Conservation (phyloP, 306 rosid genomes). For the Prunus mume region DNA sequence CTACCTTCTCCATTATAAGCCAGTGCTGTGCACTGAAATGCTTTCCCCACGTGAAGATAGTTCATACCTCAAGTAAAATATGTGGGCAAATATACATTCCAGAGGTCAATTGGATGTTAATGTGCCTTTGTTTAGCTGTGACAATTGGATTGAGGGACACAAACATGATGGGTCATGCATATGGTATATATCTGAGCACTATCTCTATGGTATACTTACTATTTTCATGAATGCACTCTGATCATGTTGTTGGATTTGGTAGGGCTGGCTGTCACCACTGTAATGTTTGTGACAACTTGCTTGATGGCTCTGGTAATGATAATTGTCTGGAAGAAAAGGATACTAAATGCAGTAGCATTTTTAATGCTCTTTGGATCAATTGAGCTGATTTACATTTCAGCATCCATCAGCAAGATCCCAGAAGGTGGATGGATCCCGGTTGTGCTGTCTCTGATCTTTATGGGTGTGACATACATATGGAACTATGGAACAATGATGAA, state of each 20-base stretch:
- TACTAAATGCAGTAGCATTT: constrained; percentile 40
- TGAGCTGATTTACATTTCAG: constrained; percentile 60
- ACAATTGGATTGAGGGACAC: constrained; percentile 66
- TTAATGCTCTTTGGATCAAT: constrained; percentile 56
- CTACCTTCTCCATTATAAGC: constrained; percentile 67
- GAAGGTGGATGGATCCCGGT: constrained; percentile 72
- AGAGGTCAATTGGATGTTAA: constrained; percentile 71
- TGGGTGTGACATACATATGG: constrained; percentile 59
- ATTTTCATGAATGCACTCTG: constrained; percentile 6
- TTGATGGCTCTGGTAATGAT: constrained; percentile 66
- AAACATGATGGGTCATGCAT: constrained; percentile 68
- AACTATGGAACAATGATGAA: constrained; percentile 69
- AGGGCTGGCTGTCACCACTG: constrained; percentile 63
- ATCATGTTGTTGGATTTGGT: constrained; percentile 31
- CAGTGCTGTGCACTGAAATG: constrained; percentile 68
- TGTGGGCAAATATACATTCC: constrained; percentile 79
- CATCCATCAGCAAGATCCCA: constrained; percentile 51
- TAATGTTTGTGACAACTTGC: constrained; percentile 75
- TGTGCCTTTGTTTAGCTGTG: constrained; percentile 67
- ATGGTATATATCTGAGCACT: constrained; percentile 38
- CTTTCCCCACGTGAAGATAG: constrained; percentile 60
- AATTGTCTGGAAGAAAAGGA: constrained; percentile 61
- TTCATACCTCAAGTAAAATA: constrained; percentile 63
- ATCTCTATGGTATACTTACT: neutral
- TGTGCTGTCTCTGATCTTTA: constrained; percentile 38